Evolutionary conservation across 1,139 yeast genomes (phyloP).

Genomic region (Petasospora rhodanensis): DNA sequence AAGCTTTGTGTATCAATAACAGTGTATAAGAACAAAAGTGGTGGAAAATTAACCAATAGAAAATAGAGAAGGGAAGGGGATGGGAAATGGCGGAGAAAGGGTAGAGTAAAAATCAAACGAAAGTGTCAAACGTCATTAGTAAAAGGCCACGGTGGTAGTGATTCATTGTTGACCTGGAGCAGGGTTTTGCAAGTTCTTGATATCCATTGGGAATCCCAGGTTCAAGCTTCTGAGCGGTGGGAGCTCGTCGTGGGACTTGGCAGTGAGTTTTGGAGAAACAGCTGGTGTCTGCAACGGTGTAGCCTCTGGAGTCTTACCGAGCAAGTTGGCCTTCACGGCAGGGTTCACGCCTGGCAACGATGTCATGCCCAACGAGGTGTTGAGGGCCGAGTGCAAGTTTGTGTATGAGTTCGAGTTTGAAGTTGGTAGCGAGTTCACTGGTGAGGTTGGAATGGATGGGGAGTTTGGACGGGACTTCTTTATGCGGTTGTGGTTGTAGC

Average conservation of each 20-base stretch:
- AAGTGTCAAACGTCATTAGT: no score
- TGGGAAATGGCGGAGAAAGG: neutral
- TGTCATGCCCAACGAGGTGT: conserved; percentile 21
- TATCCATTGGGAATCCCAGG: conserved; percentile 39
- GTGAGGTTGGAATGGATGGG: conserved; percentile 64
- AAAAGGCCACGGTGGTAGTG: no score
- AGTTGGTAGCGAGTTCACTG: conserved; percentile 38
- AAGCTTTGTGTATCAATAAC: no score
- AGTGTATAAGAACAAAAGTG: no score
- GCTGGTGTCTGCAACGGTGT: conserved; percentile 59
- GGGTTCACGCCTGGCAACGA: conserved; percentile 11
- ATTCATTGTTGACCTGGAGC: neutral
- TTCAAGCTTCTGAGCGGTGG: conserved; percentile 50
- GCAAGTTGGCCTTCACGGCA: conserved; percentile 22
- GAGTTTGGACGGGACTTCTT: conserved; percentile 76
- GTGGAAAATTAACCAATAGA: no score
- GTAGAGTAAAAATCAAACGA: no score
- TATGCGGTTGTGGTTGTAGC: conserved; percentile 43
- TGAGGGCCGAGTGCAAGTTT: conserved; percentile 30
- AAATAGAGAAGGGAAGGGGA: neutral
- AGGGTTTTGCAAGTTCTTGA: no score
- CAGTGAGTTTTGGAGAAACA: conserved; percentile 46
- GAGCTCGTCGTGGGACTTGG: conserved; percentile 30
- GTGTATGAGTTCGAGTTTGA: conserved; percentile 35
- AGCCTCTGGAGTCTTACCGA: conserved; percentile 44